A percentile compares a stretch with the other conserved stretches of the same genome.
phyloP scores from a whole-genome alignment of 257 asterid species.

The Primulina huaijiensis region DNA sequence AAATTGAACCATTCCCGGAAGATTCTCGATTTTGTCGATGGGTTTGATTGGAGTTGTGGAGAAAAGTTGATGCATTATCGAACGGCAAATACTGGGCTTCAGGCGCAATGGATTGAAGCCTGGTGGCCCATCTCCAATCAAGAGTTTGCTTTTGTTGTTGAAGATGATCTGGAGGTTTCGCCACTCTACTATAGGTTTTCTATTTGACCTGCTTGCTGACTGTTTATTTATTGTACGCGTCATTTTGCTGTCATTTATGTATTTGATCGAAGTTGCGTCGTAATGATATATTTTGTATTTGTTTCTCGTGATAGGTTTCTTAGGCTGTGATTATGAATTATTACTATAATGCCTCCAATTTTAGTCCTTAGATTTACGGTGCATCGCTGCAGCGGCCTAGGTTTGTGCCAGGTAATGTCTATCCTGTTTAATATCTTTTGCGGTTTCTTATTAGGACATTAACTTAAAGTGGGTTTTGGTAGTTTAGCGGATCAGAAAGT shows the following conservation, averaged over 20 bases:
- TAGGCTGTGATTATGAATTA: slow-evolving; percentile 57
- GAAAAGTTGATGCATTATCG: slow-evolving; percentile 60
- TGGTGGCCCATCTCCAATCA: slow-evolving; percentile 72
- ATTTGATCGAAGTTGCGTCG: neutral
- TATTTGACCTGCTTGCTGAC: slow-evolving; percentile 6
- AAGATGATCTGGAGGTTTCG: slow-evolving; percentile 93
- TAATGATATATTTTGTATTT: slow-evolving; percentile 3
- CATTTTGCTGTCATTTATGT: neutral
- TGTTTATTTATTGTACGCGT: neutral
- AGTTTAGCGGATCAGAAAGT: neutral
- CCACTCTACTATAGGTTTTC: slow-evolving; percentile 73
- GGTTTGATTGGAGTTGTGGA: slow-evolving; percentile 71
- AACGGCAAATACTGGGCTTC: slow-evolving; percentile 58
- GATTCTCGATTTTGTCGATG: slow-evolving; percentile 70
- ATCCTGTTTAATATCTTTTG: neutral
- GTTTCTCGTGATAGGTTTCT: slow-evolving; percentile 44
- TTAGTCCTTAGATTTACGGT: slow-evolving; percentile 65
- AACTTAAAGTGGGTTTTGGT: neutral
- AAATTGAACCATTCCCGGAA: slow-evolving; percentile 49
- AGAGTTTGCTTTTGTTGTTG: slow-evolving; percentile 86
- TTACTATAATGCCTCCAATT: slow-evolving; percentile 60
- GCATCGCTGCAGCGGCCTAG: slow-evolving; percentile 84
- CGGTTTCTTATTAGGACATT: neutral
- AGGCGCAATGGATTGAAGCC: slow-evolving; percentile 68
- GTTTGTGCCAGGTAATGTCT: slow-evolving; percentile 67